Evolutionary conservation across 805 yeast species (phyloP), one percentile per base, ranked within the genome.

Genomic region (Cyberlindnera maclurae): DNA sequence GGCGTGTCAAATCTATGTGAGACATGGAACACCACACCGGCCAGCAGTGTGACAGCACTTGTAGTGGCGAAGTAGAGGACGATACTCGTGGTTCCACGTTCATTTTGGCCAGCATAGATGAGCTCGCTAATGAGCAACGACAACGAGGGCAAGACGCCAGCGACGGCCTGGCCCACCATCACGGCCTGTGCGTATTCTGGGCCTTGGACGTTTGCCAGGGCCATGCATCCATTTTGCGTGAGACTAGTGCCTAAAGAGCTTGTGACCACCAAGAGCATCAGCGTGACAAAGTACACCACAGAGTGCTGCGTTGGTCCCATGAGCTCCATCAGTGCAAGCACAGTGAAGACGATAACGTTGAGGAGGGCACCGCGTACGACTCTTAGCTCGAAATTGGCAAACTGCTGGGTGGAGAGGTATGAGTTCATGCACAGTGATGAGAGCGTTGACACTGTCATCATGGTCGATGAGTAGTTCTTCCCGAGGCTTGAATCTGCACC

Each of bases 161-260:
- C 87, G 13, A 90, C 65, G 0, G 95, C 96, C 59, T 90, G 96
- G 2, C 98, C 98, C 3, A 89, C 89, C 82, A 93, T 85, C 2
- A 82, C 82, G 0, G 84, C 94, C 53, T 93, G 96, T 10, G 95
- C 89, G 55, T 75, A 84, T 12, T 77, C 71, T 1, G 86, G 70
- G 4, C 93, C 89, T 54, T 77, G 67, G 1, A 82, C 76, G 51
- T 85, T 84, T 3, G 82, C 93, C 30, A 86, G 69, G 5, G 97
- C 95, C 78, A 89, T 77, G 8, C 84, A 71, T 11, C 97, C 97
- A 52, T 86, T 90, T 53, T 90, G 98, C 2, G 93, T 81, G 46
- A 80, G 63, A 26, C 94, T 80, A 2, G 93, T 78, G 12, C 95
- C 94, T 35, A 81, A 49, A 4, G 95, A 70, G 39, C 90, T 78